A percentile compares a stretch with the other conserved stretches of the same genome.
These are phyloP conservation scores for Beauveria australis DNA, from an alignment of 2,329 filamentous ascomycete species.

Conservation along the genomic window DNA sequence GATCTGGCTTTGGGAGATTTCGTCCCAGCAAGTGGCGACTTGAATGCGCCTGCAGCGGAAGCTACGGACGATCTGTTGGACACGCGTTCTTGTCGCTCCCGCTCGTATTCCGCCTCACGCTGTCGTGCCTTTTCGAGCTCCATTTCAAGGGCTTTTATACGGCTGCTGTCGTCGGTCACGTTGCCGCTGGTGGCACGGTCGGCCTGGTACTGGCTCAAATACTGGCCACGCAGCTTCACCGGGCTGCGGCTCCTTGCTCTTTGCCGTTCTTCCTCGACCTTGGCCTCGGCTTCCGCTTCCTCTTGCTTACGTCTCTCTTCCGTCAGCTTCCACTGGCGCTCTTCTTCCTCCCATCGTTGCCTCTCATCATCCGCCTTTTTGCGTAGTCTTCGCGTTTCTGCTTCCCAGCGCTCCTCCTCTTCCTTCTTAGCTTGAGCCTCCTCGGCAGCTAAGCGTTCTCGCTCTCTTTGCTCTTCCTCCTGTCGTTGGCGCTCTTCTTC, in stretches of 20 bases:
- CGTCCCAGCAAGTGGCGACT: background rate
- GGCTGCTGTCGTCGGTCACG: constrained; percentile 43
- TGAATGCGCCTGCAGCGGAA: background rate
- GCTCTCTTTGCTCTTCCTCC: constrained; percentile 45
- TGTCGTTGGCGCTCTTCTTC: constrained; percentile 52
- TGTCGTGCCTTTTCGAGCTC: constrained; percentile 55
- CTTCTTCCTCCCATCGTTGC: constrained; percentile 69
- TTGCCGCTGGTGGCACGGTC: constrained; percentile 44
- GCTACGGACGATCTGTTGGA: constrained; percentile 9
- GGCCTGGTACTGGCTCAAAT: constrained; percentile 76
- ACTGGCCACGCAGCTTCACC: constrained; percentile 69
- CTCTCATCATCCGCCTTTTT: constrained; percentile 58
- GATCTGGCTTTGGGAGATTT: constrained; percentile 27
- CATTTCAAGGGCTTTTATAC: constrained; percentile 74
- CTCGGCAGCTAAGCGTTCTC: constrained; percentile 42
- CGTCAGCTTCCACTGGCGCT: constrained; percentile 66
- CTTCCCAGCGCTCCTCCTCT: constrained; percentile 60
- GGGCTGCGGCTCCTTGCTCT: constrained; percentile 56
- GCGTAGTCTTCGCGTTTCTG: constrained; percentile 51
- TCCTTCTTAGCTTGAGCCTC: constrained; percentile 53
- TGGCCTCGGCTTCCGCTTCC: constrained; percentile 63
- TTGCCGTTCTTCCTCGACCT: constrained; percentile 57
- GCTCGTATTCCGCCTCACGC: constrained; percentile 55
- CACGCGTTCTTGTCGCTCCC: constrained; percentile 44
- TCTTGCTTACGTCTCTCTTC: constrained; percentile 64